A percentile compares a stretch with the other conserved stretches of the same genome.
These are phyloP conservation scores for Corynespora cassiicola DNA, from an alignment of 2,329 filamentous ascomycete genomes.

Conservation along the genomic window DNA sequence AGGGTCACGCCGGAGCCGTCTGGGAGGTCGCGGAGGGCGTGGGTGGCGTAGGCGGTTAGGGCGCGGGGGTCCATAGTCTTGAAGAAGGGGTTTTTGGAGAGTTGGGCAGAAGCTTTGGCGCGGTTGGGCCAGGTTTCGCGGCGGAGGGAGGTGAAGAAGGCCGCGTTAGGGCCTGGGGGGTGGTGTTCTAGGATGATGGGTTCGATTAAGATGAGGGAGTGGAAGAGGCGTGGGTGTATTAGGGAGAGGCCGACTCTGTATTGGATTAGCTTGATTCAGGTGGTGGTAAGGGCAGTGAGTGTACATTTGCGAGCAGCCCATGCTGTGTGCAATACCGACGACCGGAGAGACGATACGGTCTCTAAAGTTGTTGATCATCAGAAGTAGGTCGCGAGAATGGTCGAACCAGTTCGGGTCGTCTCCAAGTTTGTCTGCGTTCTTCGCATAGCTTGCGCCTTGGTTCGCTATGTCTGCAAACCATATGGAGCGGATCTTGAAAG, in stretches of 20 bases:
- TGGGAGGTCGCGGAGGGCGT: constrained; percentile 13
- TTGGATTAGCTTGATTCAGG: background rate
- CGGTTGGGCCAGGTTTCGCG: constrained; percentile 22
- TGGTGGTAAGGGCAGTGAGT: background rate
- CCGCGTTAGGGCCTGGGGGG: constrained; percentile 24
- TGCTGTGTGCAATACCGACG: constrained; percentile 25
- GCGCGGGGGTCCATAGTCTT: constrained; percentile 17
- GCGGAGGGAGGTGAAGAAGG: constrained; percentile 15
- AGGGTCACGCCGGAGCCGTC: constrained; percentile 14
- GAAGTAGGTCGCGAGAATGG: constrained; percentile 24
- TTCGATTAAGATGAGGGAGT: constrained; percentile 23
- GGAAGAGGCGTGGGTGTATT: constrained; percentile 27
- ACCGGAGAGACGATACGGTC: constrained; percentile 20
- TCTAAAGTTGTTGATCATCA: constrained; percentile 24
- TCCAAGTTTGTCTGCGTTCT: constrained; percentile 17
- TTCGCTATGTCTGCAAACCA: constrained; percentile 24
- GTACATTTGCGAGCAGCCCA: constrained; percentile 23
- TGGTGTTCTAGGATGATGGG: constrained; percentile 16
- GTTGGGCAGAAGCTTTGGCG: constrained; percentile 13
- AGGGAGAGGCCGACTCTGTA: constrained; percentile 18
- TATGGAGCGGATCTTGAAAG: constrained; percentile 16
- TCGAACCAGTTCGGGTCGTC: constrained; percentile 25
- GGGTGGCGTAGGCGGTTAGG: constrained; percentile 12
- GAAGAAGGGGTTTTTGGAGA: constrained; percentile 20
- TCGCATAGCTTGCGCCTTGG: constrained; percentile 20